Conservation (phyloP, 2,329 filamentous ascomycete genomes). For the Colletotrichum tabaci region DNA sequence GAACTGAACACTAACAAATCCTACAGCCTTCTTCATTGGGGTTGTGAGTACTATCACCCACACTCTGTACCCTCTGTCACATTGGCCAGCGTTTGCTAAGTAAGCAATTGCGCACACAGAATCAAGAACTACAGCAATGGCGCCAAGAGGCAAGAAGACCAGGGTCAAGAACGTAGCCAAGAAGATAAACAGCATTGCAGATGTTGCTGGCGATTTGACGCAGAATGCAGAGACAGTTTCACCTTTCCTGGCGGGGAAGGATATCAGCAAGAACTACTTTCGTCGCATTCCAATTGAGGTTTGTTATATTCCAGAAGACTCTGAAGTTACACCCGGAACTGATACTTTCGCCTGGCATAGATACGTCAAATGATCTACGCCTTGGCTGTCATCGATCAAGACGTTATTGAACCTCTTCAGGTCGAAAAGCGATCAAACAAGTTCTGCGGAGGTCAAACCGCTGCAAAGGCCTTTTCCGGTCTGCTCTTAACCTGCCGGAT, state of each 20-base stretch:
- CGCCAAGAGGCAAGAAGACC: neutral
- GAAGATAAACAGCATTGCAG: too few relatives aligned
- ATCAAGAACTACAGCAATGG: neutral
- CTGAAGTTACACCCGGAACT: neutral
- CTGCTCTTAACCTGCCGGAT: conserved; percentile 12
- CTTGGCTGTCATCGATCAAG: conserved; percentile 12
- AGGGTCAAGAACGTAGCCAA: neutral
- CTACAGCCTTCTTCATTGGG: neutral
- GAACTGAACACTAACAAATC: neutral
- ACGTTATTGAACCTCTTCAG: conserved; percentile 1
- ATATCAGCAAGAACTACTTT: neutral
- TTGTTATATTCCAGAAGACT: neutral
- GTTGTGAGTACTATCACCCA: neutral
- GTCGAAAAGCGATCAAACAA: conserved; percentile 11
- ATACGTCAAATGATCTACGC: conserved; percentile 16
- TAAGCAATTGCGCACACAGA: neutral
- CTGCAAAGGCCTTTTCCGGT: conserved; percentile 5
- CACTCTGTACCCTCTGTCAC: too few relatives aligned
- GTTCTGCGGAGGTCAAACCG: neutral
- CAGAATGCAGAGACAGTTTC: neutral
- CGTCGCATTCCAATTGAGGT: conserved; percentile 7
- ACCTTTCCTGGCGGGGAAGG: neutral
- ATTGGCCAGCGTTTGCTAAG: neutral
- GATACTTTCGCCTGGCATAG: neutral
- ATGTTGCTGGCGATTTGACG: neutral